Conservation (phyloP, 2,329 filamentous ascomycete species). For the Paradendryphiella salina region DNA sequence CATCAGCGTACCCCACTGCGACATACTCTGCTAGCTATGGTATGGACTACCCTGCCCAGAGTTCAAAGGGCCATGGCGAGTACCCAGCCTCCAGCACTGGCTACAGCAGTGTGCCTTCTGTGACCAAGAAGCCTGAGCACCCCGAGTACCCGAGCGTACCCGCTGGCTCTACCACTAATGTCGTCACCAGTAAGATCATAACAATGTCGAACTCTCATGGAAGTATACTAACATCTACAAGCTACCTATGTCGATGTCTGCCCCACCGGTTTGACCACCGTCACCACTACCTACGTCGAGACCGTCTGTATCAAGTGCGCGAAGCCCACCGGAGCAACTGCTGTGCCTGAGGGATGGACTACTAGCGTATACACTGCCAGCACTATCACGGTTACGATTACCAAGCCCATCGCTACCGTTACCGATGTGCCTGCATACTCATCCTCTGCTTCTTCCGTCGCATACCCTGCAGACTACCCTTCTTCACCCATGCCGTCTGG, state of each 20-base stretch:
- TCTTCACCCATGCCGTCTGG: not conserved
- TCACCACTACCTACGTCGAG: constrained; percentile 37
- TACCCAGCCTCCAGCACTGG: constrained; percentile 14
- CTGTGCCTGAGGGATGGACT: constrained; percentile 39
- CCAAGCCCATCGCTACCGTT: constrained; percentile 32
- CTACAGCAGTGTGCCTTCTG: constrained; percentile 14
- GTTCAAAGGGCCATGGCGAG: constrained; percentile 4
- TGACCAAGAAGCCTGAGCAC: constrained; percentile 22
- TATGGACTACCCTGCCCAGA: constrained; percentile 4
- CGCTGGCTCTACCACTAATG: constrained; percentile 18
- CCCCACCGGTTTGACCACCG: constrained; percentile 42
- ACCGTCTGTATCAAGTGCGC: constrained; percentile 32
- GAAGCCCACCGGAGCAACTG: constrained; percentile 22
- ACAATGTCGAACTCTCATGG: not conserved
- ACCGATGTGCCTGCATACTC: constrained; percentile 25
- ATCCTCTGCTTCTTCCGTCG: constrained; percentile 9
- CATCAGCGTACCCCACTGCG: constrained; percentile 1
- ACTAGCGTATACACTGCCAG: constrained; percentile 38
- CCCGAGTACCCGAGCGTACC: constrained; percentile 18
- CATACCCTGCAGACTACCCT: constrained; percentile 9
- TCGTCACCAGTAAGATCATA: constrained; percentile 25
- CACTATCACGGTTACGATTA: constrained; percentile 39
- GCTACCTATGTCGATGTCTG: constrained; percentile 44
- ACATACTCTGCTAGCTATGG: constrained; percentile 8
- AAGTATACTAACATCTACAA: not conserved